Evolutionary conservation across 2,329 filamentous ascomycete genomes (phyloP), one percentile per base, ranked within the genome.

Genomic region (Cladorrhinum sp.): DNA sequence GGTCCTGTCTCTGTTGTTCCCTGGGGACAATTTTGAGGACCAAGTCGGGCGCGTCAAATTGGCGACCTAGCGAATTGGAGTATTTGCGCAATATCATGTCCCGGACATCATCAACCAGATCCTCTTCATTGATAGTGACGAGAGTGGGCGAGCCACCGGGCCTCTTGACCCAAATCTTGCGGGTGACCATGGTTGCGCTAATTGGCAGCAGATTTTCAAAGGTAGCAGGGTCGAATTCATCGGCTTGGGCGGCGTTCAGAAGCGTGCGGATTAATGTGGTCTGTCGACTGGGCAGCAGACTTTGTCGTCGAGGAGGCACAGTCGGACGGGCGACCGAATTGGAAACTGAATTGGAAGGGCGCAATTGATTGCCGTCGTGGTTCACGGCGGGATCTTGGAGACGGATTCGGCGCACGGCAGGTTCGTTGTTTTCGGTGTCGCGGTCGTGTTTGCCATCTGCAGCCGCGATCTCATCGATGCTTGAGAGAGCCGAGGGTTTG

Each of bases 81-180:
- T 98, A 99, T 78, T 98, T 98, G 70, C 86, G 87, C 68, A 98
- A 79, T 60, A 98, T 95, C 80, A 92, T 86, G 68, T 97, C 95
- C 68, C 93, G 89, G 63, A 96, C 88, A 75, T 97, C 93, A 74
- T 99, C 95, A 60, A 98, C 93, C 68, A 98, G 78, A 71, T 96
- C 92, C 69, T 96, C 92, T 70, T 96, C 90, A 67, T 86, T 83
- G 69, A 96, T 90, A 62, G 89, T 86, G 58, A 99, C 89, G 69
- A 95, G 81, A 13, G 95, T 99, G 41, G 93, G 87, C 59, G 93
- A 97, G 61, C 88, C 90, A 65, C 88, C 84, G 20, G 90, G 90
- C 69, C 93, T 85, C 79, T 90, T 95, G 72, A 98, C 93, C 95
- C 95, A 99, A 69, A 98, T 87, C 81, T 96, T 97, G 73, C 91